Percentiles rank a stretch among this genome's conserved stretches.
phyloP scores from a whole-genome alignment of 169 alveolate species.

The Fabrea salina region DNA sequence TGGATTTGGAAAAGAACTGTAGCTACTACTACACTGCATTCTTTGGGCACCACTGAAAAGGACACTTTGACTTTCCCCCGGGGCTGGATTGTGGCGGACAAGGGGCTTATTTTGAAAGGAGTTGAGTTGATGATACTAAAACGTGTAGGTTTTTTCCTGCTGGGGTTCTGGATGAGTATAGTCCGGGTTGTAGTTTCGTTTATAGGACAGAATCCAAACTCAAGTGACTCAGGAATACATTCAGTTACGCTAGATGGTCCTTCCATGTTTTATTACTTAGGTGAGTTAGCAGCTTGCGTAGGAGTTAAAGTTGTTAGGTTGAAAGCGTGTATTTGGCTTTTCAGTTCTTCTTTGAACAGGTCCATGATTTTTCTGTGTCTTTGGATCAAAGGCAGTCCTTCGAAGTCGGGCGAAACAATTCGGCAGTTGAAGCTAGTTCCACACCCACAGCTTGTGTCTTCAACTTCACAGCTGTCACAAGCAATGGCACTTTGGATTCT shows the following conservation, averaged over 20 bases:
- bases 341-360: not conserved
- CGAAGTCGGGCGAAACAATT: not conserved
- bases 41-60: constrained; percentile 39
- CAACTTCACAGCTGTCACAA: not conserved
- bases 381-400: not conserved
- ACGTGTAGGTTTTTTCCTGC: not conserved
- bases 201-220: constrained; percentile 27
- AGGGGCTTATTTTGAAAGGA: constrained; percentile 44
- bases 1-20: constrained; percentile 43
- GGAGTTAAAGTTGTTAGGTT: not conserved
- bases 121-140: not conserved
- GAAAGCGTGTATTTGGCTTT: not conserved
- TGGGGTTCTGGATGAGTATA: not conserved
- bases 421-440: not conserved
- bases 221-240: constrained; percentile 24
- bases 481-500: not conserved
- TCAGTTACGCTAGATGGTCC: not conserved
- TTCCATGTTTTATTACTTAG: constrained; percentile 29
- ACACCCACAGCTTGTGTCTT: not conserved
- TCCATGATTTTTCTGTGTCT: not conserved
- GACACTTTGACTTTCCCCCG: constrained; percentile 35
- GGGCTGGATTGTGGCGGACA: constrained; percentile 28
- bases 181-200: not conserved
- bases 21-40: constrained; percentile 51
- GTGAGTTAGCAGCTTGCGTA: too few species aligned